phyloP scores from a whole-genome alignment of 306 rosid species.

The Dryas octopetala region DNA sequence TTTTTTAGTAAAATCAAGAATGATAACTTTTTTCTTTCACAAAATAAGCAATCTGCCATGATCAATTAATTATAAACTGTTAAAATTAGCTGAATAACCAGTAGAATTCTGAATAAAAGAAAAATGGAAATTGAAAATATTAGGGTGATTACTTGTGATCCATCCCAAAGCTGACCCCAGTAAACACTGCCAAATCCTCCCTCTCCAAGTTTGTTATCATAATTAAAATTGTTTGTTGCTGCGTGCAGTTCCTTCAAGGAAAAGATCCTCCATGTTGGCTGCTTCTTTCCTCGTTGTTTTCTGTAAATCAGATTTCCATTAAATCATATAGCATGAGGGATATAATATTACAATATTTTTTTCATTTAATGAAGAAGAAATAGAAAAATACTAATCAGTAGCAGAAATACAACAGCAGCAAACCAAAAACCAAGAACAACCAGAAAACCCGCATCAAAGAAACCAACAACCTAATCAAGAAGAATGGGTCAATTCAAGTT shows the following conservation, averaged over 20 bases:
- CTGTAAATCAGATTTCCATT: constrained; percentile 51
- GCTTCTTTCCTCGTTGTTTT: constrained; percentile 73
- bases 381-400: neutral
- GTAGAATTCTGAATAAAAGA: neutral
- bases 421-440: neutral
- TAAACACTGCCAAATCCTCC: constrained; percentile 98
- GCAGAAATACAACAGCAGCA: neutral
- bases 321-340: neutral
- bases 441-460: neutral
- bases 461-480: neutral
- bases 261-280: constrained; percentile 85
- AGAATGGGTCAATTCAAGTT: neutral
- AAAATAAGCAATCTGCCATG: neutral
- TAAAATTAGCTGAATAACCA: neutral
- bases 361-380: neutral
- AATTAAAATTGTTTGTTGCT: constrained; percentile 94
- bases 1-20: neutral
- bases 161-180: constrained; percentile 99
- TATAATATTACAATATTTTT: too few relatives aligned
- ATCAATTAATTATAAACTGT: neutral
- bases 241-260: constrained; percentile 90
- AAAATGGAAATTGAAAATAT: neutral
- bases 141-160: constrained; percentile 68
- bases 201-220: constrained; percentile 98
- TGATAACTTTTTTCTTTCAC: neutral